A percentile compares a stretch with the other conserved stretches of the same genome.
Evolutionary conservation across 805 yeast species (phyloP).

Genomic region (Peterozyma xylosa): DNA sequence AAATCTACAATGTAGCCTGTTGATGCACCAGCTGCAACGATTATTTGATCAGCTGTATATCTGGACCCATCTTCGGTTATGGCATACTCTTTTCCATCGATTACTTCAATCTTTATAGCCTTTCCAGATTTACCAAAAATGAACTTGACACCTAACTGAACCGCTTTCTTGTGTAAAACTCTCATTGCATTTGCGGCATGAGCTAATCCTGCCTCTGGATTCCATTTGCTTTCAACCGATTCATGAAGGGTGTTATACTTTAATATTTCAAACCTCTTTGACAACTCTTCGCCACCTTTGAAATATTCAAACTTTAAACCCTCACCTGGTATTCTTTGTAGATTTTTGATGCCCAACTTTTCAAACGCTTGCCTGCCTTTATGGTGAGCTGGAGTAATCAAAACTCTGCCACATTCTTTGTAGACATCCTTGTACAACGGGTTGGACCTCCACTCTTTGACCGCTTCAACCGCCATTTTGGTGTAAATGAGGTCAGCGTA

Average conservation of each 20-base stretch:
- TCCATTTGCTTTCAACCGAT: slow-evolving; percentile 16
- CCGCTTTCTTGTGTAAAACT: slow-evolving; percentile 22
- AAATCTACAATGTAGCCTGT: slow-evolving; percentile 27
- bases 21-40: slow-evolving; percentile 32
- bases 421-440: slow-evolving; percentile 15
- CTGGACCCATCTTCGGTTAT: slow-evolving; percentile 18
- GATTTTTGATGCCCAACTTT: slow-evolving; percentile 24
- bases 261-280: slow-evolving; percentile 14
- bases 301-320: slow-evolving; percentile 20
- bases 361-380: slow-evolving; percentile 31
- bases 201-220: slow-evolving; percentile 36
- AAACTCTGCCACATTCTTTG: slow-evolving; percentile 21
- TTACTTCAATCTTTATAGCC: slow-evolving; percentile 11
- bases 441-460: slow-evolving; percentile 19
- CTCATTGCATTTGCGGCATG: slow-evolving; percentile 31
- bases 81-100: slow-evolving; percentile 13
- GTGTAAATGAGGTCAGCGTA: slow-evolving; percentile 20
- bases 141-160: slow-evolving; percentile 25
- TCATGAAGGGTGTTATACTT: slow-evolving; percentile 11
- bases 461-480: slow-evolving; percentile 22
- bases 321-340: slow-evolving; percentile 19
- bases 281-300: slow-evolving; percentile 23
- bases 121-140: slow-evolving; percentile 24
- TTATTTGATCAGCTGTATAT: slow-evolving; percentile 25
- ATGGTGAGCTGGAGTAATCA: slow-evolving; percentile 10